Evolutionary conservation across 2,329 filamentous ascomycete species (phyloP).

Genomic region (Hypoxylon sp.): DNA sequence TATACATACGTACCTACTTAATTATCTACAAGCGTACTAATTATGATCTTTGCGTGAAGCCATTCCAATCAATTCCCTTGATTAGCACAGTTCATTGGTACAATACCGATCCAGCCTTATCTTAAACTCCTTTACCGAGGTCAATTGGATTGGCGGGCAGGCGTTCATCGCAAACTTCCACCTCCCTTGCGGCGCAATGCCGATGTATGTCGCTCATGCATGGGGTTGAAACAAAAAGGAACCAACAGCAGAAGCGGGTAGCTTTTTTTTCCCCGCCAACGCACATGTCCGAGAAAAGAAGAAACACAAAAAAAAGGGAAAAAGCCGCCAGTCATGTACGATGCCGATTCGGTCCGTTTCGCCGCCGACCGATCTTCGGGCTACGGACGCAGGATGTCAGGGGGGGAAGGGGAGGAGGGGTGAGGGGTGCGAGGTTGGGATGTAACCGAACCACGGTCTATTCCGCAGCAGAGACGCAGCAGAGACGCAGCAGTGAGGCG

Average conservation of each 20-base stretch:
- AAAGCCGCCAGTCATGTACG: slow-evolving; percentile 4
- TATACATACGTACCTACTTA: slow-evolving; percentile 10
- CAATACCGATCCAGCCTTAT: not conserved
- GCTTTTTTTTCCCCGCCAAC: not conserved
- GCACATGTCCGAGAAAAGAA: slow-evolving; percentile 3
- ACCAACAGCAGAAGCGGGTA: slow-evolving; percentile 19
- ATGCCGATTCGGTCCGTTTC: slow-evolving; percentile 35
- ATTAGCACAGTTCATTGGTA: not conserved
- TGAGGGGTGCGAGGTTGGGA: not conserved
- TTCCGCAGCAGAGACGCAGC: not conserved
- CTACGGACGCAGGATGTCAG: slow-evolving; percentile 4
- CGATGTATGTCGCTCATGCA: slow-evolving; percentile 21
- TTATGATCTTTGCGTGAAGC: not conserved
- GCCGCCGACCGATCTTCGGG: slow-evolving; percentile 19
- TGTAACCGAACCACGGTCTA: slow-evolving; percentile 16
- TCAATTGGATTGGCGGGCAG: slow-evolving; percentile 2
- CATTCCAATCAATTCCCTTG: not conserved
- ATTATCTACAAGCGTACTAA: not conserved
- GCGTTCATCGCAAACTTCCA: not conserved
- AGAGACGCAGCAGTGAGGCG: not conserved
- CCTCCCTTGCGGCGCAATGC: slow-evolving; percentile 10
- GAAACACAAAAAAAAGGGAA: not conserved
- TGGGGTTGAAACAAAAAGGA: slow-evolving; percentile 8
- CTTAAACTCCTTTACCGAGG: not conserved
- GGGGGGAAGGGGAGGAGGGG: not conserved